These are phyloP conservation scores for Leccinum imitatum DNA, from an alignment of 768 basidiomycete species.

Conservation along the genomic window DNA sequence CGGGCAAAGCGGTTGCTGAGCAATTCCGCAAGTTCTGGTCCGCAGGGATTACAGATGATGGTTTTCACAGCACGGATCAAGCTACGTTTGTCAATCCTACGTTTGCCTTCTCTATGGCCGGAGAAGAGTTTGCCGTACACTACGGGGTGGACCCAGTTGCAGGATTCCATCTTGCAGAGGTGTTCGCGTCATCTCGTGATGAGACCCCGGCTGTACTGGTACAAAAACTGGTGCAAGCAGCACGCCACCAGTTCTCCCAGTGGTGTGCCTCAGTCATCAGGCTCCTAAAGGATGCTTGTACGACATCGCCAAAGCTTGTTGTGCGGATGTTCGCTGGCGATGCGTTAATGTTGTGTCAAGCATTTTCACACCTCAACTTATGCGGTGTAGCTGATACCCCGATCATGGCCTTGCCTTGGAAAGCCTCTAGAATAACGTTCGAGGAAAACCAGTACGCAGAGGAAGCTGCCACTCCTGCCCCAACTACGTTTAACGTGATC, in stretches of 20 bases:
- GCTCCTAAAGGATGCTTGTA: constrained; percentile 3
- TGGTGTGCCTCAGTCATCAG: constrained; percentile 29
- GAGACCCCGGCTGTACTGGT: constrained; percentile 10
- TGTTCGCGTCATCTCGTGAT: constrained; percentile 10
- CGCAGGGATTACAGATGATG: constrained; percentile 27
- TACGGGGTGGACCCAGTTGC: constrained; percentile 31
- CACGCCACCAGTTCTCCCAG: constrained; percentile 23
- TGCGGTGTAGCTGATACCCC: constrained; percentile 16
- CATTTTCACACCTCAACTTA: constrained; percentile 16
- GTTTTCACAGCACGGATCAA: constrained; percentile 11
- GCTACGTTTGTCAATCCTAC: constrained; percentile 30
- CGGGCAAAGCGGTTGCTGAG: constrained; percentile 1
- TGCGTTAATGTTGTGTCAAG: constrained; percentile 29
- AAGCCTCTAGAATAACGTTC: constrained; percentile 20
- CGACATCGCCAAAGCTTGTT: constrained; percentile 11
- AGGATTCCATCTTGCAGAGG: constrained; percentile 35
- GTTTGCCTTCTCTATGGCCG: constrained; percentile 26
- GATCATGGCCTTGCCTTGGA: constrained; percentile 27
- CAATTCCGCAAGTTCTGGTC: constrained; percentile 31
- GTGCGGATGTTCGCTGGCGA: constrained; percentile 34
- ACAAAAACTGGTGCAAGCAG: constrained; percentile 20
- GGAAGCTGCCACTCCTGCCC: constrained; percentile 18
- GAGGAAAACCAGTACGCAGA: constrained; percentile 23
- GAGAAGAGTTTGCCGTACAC: constrained; percentile 27
- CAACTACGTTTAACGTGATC: constrained; percentile 33